These are phyloP conservation scores for Chondrus crispus DNA, from an alignment of 23 red algal species.

Conservation along the genomic window DNA sequence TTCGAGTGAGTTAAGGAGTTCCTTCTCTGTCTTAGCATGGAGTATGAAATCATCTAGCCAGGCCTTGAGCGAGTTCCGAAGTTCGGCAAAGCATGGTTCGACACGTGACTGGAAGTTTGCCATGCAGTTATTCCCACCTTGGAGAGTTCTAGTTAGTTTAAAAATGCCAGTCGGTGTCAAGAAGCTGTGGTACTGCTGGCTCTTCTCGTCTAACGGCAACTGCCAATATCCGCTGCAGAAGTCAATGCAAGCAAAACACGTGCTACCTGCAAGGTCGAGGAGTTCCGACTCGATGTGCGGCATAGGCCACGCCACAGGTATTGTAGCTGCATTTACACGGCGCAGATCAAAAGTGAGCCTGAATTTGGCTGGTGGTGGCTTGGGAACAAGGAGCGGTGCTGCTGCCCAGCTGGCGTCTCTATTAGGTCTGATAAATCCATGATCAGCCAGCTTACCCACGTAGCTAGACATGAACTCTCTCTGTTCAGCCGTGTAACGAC, in stretches of 20 bases:
- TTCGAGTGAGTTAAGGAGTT: neutral
- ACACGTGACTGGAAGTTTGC: conserved; percentile 39
- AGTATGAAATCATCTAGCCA: conserved; percentile 37
- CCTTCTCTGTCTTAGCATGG: neutral
- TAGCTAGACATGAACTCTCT: neutral
- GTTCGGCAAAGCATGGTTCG: neutral
- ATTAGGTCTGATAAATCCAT: neutral
- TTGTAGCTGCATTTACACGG: neutral
- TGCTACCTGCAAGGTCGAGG: neutral
- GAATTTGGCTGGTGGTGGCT: neutral
- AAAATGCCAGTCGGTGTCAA: conserved; percentile 4
- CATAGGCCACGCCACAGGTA: neutral
- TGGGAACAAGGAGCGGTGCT: conserved; percentile 2
- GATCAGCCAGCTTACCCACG: neutral
- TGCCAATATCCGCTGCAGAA: conserved; percentile 23
- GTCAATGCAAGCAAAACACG: conserved; percentile 14
- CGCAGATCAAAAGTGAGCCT: conserved; percentile 16
- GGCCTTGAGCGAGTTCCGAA: conserved; percentile 12
- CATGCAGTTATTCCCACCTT: neutral
- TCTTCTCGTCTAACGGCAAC: neutral
- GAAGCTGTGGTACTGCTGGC: neutral
- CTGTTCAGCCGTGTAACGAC: neutral
- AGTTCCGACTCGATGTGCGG: neutral
- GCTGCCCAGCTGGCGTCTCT: conserved; percentile 2
- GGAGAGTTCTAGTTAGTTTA: neutral